Evolutionary conservation across 148 eudicot genomes (phyloP).

Genomic region (Chenopodium formosanum): DNA sequence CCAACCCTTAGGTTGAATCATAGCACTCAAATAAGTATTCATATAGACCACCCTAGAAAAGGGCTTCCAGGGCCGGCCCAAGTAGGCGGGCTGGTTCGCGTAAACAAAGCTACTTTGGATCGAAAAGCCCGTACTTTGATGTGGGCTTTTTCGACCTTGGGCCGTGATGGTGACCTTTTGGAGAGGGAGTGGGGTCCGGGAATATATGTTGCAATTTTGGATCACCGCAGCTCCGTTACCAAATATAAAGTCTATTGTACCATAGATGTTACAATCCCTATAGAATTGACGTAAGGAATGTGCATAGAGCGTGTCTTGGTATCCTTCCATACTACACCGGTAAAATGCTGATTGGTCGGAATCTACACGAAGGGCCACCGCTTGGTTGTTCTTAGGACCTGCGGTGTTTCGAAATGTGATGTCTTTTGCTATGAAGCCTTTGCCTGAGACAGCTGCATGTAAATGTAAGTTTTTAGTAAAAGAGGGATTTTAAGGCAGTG

Average conservation of each 20-base stretch:
- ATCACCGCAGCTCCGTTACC: slow-evolving; percentile 91
- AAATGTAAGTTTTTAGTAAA: not conserved
- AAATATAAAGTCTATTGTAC: slow-evolving; percentile 85
- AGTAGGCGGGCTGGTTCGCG: slow-evolving; percentile 62
- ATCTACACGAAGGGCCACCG: slow-evolving; percentile 80
- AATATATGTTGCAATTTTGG: slow-evolving; percentile 66
- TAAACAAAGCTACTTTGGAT: slow-evolving; percentile 66
- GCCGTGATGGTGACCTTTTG: slow-evolving; percentile 81
- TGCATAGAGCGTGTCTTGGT: slow-evolving; percentile 84
- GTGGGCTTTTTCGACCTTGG: slow-evolving; percentile 79
- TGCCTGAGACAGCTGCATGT: slow-evolving; percentile 72
- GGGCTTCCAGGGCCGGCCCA: slow-evolving; percentile 92
- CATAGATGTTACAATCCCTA: slow-evolving; percentile 76
- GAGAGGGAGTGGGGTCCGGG: slow-evolving; percentile 53
- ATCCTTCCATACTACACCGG: slow-evolving; percentile 83
- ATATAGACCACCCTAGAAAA: slow-evolving; percentile 73
- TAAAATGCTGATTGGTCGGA: slow-evolving; percentile 83
- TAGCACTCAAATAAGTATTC: slow-evolving; percentile 55
- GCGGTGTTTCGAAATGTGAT: slow-evolving; percentile 85
- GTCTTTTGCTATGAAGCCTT: slow-evolving; percentile 82
- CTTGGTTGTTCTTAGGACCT: slow-evolving; percentile 58
- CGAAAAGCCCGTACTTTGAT: slow-evolving; percentile 67
- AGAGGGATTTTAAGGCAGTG: not conserved
- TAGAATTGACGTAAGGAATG: slow-evolving; percentile 92
- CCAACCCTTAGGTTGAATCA: slow-evolving; percentile 90